phyloP scores from a whole-genome alignment of 768 basidiomycete species.

The Clavaria fumosa region DNA sequence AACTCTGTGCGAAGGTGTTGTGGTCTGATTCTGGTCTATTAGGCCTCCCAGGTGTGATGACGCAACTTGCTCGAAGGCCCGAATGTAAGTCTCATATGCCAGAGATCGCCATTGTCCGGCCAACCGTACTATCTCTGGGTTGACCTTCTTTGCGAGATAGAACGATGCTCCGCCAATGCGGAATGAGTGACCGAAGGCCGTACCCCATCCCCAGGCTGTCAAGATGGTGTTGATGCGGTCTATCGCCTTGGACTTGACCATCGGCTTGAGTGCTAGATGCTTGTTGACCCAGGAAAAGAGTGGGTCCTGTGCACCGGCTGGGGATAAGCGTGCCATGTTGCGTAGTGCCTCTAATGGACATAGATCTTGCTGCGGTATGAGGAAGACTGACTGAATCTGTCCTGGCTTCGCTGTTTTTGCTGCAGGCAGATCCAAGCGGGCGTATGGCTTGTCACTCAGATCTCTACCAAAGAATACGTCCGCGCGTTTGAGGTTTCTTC shows the following conservation, averaged over 20 bases:
- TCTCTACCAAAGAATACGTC: slow-evolving; percentile 14
- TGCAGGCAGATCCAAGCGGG: slow-evolving; percentile 16
- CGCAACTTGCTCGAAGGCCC: slow-evolving; percentile 21
- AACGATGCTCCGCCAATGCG: slow-evolving; percentile 27
- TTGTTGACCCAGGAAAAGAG: slow-evolving; percentile 24
- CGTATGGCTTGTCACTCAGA: slow-evolving; percentile 15
- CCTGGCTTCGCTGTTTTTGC: slow-evolving; percentile 25
- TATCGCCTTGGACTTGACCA: slow-evolving; percentile 17
- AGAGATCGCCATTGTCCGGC: slow-evolving; percentile 25
- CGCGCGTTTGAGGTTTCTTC: slow-evolving; percentile 14
- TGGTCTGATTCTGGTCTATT: too few relatives aligned
- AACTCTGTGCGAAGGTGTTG: too few relatives aligned
- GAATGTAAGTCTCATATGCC: slow-evolving; percentile 25
- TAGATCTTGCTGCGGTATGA: slow-evolving; percentile 12
- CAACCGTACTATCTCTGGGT: slow-evolving; percentile 21
- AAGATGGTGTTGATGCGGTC: slow-evolving; percentile 20
- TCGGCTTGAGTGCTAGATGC: slow-evolving; percentile 15
- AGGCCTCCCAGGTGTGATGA: too few relatives aligned
- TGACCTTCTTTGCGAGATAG: slow-evolving; percentile 17
- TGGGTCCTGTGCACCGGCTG: slow-evolving; percentile 16
- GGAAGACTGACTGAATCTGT: slow-evolving; percentile 18
- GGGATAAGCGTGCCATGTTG: slow-evolving; percentile 17
- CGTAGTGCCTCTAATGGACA: slow-evolving; percentile 19
- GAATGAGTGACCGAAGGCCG: slow-evolving; percentile 27
- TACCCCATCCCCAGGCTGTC: slow-evolving; percentile 15